Evolutionary conservation across 2,329 filamentous ascomycete species (phyloP).

Genomic region (Monilinia vaccinii-corymbosi): DNA sequence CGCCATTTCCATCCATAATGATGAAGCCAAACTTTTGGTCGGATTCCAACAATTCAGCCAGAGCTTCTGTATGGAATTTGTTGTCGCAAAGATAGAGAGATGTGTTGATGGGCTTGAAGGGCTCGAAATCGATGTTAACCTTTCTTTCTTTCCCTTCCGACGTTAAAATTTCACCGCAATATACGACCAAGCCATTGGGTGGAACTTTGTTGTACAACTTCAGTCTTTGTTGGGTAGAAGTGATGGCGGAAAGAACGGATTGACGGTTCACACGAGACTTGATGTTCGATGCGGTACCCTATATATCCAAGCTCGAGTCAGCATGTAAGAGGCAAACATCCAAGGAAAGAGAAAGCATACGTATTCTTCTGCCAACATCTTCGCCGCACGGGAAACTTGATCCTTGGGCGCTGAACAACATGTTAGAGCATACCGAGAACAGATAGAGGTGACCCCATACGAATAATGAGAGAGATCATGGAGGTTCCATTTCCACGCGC

Average conservation of each 20-base stretch:
- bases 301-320: conserved; percentile 36
- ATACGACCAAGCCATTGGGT: conserved; percentile 93
- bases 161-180: conserved; percentile 99
- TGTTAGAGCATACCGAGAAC: conserved; percentile 1
- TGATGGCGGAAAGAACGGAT: conserved; percentile 95
- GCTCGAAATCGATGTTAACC: conserved; percentile 99
- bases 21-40: conserved; percentile 99
- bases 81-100: conserved; percentile 99
- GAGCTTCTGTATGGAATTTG: conserved; percentile 97
- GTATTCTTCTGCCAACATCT: conserved; percentile 99
- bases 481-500: conserved; percentile 97
- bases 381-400: conserved; percentile 88
- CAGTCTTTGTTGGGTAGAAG: conserved; percentile 95
- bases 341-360: conserved; percentile 42
- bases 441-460: conserved; percentile 42
- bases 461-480: conserved; percentile 99
- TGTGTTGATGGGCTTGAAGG: conserved; percentile 99
- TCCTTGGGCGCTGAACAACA: conserved; percentile 74
- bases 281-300: conserved; percentile 98
- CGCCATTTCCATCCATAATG: conserved; percentile 98
- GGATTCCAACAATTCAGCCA: conserved; percentile 94
- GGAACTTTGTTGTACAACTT: conserved; percentile 99
- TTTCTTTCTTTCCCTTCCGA: conserved; percentile 97
- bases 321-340: conserved; percentile 9
- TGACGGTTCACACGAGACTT: conserved; percentile 99